These are phyloP conservation scores for Calophaca sinica DNA, from an alignment of 306 rosid genomes.

Conservation along the genomic window DNA sequence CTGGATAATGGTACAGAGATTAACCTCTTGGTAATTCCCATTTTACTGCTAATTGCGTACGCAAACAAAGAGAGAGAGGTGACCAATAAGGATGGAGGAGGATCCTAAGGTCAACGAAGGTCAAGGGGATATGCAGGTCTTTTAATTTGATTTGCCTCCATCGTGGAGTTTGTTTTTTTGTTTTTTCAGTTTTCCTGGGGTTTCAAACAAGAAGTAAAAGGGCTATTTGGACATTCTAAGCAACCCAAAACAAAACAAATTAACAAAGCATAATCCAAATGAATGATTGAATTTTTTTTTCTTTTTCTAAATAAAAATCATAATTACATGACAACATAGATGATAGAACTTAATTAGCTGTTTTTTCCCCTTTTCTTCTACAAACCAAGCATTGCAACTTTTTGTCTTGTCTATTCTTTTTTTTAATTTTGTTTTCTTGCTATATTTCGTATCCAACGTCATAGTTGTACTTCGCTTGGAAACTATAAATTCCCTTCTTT, in stretches of 20 bases:
- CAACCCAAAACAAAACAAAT: not conserved
- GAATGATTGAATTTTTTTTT: conserved; percentile 24
- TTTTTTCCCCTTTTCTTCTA: not conserved
- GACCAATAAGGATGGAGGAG: too few species aligned
- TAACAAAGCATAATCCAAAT: not conserved
- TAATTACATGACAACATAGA: not conserved
- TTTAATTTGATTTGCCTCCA: not conserved
- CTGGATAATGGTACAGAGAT: too few species aligned
- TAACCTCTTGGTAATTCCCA: too few species aligned
- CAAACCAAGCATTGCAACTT: not conserved
- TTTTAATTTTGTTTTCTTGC: conserved; percentile 25
- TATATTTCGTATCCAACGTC: conserved; percentile 1
- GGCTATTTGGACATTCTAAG: conserved; percentile 1
- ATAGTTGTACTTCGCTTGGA: not conserved
- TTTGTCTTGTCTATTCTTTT: conserved; percentile 30
- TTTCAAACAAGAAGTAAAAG: conserved; percentile 14
- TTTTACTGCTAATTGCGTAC: too few species aligned
- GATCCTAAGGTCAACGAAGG: conserved; percentile 30
- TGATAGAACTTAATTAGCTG: not conserved
- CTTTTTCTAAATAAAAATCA: not conserved
- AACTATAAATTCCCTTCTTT: not conserved
- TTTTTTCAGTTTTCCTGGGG: too few species aligned
- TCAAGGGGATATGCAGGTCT: not conserved
- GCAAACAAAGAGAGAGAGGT: too few species aligned
- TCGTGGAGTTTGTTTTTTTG: too few species aligned